A percentile compares a stretch with the other conserved stretches of the same genome.
phyloP scores from a whole-genome alignment of 2,329 filamentous ascomycete genomes.

The Colletotrichum tropicicola region DNA sequence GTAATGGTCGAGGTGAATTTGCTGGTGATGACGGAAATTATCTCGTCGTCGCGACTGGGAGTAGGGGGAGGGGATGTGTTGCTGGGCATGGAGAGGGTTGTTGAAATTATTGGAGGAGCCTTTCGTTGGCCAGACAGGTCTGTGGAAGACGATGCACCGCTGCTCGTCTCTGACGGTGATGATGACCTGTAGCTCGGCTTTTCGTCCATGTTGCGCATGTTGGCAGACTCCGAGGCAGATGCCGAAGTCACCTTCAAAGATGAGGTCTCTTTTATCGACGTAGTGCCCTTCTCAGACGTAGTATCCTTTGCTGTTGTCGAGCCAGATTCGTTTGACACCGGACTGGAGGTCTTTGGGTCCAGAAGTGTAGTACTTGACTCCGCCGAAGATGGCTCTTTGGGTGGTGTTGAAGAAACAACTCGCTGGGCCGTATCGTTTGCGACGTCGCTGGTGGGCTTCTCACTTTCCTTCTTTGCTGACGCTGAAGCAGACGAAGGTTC shows the following conservation, averaged over 20 bases:
- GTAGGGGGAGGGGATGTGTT: background rate
- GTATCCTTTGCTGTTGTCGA: background rate
- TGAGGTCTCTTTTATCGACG: background rate
- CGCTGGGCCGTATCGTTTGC: background rate
- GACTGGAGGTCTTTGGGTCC: background rate
- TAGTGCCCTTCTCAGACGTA: background rate
- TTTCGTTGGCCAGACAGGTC: background rate
- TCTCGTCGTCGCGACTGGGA: background rate
- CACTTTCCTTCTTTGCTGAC: background rate
- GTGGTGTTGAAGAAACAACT: background rate
- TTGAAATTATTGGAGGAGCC: background rate
- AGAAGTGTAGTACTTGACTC: background rate
- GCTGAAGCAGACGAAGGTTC: background rate
- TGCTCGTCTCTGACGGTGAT: background rate
- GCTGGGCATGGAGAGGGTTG: background rate
- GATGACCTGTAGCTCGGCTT: background rate
- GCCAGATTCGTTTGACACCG: background rate
- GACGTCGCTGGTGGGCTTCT: background rate
- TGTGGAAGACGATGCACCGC: background rate
- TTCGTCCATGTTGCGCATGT: background rate
- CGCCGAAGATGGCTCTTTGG: background rate
- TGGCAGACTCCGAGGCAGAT: background rate
- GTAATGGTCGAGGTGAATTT: conserved; percentile 12
- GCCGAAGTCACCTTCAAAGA: background rate
- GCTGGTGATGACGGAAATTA: background rate